phyloP scores from a whole-genome alignment of 1,284 basidiomycete genomes.

The Moniliophthora roreri region DNA sequence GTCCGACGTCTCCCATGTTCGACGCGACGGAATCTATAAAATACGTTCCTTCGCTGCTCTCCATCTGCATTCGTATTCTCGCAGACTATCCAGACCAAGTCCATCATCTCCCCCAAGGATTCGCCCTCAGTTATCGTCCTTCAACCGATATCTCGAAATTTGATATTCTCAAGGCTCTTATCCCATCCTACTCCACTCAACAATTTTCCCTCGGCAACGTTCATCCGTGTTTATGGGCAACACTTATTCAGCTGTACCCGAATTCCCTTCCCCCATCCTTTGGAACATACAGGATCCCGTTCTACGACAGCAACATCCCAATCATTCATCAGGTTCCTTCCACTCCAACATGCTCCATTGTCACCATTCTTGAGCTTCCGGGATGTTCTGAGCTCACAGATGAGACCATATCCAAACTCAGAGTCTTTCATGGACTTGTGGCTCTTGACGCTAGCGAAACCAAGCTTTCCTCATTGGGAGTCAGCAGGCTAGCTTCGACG shows the following conservation, averaged over 20 bases:
- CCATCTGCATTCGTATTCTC: slow-evolving; percentile 26
- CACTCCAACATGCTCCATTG: slow-evolving; percentile 54
- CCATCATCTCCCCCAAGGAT: slow-evolving; percentile 13
- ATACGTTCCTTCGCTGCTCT: slow-evolving; percentile 27
- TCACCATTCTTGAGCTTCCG: slow-evolving; percentile 61
- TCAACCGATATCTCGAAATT: slow-evolving; percentile 19
- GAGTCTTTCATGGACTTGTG: slow-evolving; percentile 47
- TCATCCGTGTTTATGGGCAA: slow-evolving; percentile 63
- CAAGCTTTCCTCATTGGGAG: slow-evolving; percentile 46
- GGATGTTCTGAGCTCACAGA: slow-evolving; percentile 55
- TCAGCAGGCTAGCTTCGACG: slow-evolving; percentile 43
- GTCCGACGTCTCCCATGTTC: neutral
- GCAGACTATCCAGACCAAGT: slow-evolving; percentile 27
- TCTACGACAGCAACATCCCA: slow-evolving; percentile 52
- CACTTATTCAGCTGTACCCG: slow-evolving; percentile 56
- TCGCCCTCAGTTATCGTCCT: slow-evolving; percentile 24
- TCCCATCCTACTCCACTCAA: slow-evolving; percentile 30
- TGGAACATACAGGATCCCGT: slow-evolving; percentile 43
- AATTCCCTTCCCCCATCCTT: slow-evolving; percentile 44
- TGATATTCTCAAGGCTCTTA: slow-evolving; percentile 36
- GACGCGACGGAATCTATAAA: slow-evolving; percentile 21
- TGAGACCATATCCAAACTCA: slow-evolving; percentile 47
- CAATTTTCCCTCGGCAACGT: slow-evolving; percentile 29
- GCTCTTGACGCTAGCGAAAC: slow-evolving; percentile 65
- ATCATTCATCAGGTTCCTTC: slow-evolving; percentile 57